Conservation (phyloP, 179 eudicot genomes). For the Corrigiola litoralis region DNA sequence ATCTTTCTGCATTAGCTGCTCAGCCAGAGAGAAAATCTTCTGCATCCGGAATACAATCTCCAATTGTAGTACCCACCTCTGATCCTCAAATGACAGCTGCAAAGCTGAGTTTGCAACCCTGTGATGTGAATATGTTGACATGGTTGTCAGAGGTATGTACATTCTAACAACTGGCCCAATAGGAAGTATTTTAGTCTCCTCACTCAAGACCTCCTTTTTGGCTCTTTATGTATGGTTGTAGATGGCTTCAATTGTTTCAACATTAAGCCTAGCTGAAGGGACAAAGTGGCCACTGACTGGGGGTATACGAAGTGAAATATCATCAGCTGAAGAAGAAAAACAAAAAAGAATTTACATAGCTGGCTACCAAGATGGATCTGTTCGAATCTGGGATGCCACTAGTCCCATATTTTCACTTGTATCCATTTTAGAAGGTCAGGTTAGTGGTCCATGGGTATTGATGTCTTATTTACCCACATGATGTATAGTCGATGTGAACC, state of each 20-base stretch:
- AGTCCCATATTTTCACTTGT: conserved; percentile 46
- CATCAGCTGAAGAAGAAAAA: conserved; percentile 30
- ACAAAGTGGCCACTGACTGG: conserved; percentile 60
- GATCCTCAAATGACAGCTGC: conserved; percentile 58
- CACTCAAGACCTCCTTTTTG: conserved; percentile 1
- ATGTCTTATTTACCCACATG: neutral
- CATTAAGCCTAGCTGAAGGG: conserved; percentile 23
- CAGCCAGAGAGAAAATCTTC: conserved; percentile 41
- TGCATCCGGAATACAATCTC: conserved; percentile 39
- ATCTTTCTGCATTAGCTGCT: conserved; percentile 41
- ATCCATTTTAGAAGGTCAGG: conserved; percentile 50
- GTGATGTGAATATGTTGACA: conserved; percentile 31
- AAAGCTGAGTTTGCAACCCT: conserved; percentile 35
- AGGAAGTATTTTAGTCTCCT: neutral
- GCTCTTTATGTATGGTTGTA: conserved; percentile 18
- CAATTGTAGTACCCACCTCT: conserved; percentile 43
- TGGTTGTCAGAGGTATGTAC: conserved; percentile 43
- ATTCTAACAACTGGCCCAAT: conserved; percentile 1
- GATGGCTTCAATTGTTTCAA: conserved; percentile 34
- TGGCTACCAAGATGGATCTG: conserved; percentile 76
- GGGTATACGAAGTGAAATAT: conserved; percentile 38
- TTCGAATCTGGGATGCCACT: conserved; percentile 73
- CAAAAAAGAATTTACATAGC: conserved; percentile 44
- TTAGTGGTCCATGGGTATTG: conserved; percentile 27
- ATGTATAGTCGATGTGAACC: too few relatives aligned